phyloP scores from a whole-genome alignment of 768 basidiomycete genomes.

The Podaxis sp. region DNA sequence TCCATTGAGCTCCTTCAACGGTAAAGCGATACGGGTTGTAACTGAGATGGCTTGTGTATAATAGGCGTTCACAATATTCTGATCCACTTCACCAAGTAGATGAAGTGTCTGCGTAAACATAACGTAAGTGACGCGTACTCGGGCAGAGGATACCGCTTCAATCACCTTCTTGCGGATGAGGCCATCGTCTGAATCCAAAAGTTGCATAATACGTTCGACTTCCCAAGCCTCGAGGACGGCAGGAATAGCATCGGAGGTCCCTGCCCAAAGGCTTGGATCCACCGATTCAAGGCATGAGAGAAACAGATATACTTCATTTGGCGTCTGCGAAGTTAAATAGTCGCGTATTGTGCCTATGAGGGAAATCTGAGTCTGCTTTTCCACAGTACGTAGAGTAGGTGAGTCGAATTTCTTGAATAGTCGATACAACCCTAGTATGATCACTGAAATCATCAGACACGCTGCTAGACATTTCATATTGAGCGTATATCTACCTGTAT shows the following conservation, averaged over 20 bases:
- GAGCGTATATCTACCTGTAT: not conserved
- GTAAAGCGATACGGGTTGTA: not conserved
- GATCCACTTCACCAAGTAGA: slow-evolving; percentile 58
- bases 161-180: slow-evolving; percentile 59
- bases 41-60: slow-evolving; percentile 33
- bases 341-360: slow-evolving; percentile 50
- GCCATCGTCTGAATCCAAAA: slow-evolving; percentile 59
- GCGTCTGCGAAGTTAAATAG: slow-evolving; percentile 54
- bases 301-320: slow-evolving; percentile 66
- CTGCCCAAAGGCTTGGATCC: slow-evolving; percentile 66
- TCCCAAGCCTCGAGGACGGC: slow-evolving; percentile 68
- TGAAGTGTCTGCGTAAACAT: slow-evolving; percentile 50
- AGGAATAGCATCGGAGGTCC: slow-evolving; percentile 46
- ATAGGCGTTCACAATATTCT: slow-evolving; percentile 53
- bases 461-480: not conserved
- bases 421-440: slow-evolving; percentile 37
- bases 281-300: slow-evolving; percentile 60
- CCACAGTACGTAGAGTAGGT: slow-evolving; percentile 25
- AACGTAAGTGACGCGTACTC: not conserved
- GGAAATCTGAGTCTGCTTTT: slow-evolving; percentile 26
- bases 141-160: not conserved
- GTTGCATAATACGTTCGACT: slow-evolving; percentile 68
- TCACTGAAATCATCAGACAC: slow-evolving; percentile 15
- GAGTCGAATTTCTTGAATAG: slow-evolving; percentile 29
- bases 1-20: slow-evolving; percentile 25